These are phyloP conservation scores for Aspergillus intermedius DNA, from an alignment of 2,329 filamentous ascomycete genomes.

Conservation along the genomic window DNA sequence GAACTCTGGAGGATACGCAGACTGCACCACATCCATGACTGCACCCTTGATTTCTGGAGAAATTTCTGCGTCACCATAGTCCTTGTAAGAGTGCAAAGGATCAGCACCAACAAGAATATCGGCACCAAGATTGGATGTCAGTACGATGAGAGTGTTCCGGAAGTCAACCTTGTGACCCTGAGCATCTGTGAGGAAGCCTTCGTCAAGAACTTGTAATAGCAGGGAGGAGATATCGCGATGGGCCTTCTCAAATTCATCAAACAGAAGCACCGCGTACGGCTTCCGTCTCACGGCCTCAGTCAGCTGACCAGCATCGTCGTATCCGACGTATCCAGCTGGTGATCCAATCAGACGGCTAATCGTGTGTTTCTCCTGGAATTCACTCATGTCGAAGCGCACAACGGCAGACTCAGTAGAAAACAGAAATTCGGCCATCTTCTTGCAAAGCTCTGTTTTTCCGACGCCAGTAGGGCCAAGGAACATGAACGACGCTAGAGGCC, in stretches of 20 bases:
- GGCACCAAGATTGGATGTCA: slow-evolving; percentile 92
- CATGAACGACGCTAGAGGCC: slow-evolving; percentile 91
- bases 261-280: slow-evolving; percentile 87
- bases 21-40: slow-evolving; percentile 81
- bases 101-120: slow-evolving; percentile 79
- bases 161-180: slow-evolving; percentile 98
- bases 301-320: slow-evolving; percentile 92
- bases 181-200: slow-evolving; percentile 89
- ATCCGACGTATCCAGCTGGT: slow-evolving; percentile 91
- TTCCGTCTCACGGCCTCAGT: slow-evolving; percentile 93
- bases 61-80: slow-evolving; percentile 61
- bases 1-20: slow-evolving; percentile 80
- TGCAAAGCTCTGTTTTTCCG: slow-evolving; percentile 95
- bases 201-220: slow-evolving; percentile 88
- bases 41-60: slow-evolving; percentile 65
- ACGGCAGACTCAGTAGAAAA: slow-evolving; percentile 90
- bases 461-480: slow-evolving; percentile 95
- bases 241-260: slow-evolving; percentile 97
- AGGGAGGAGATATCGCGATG: slow-evolving; percentile 91
- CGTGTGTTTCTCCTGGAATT: slow-evolving; percentile 96
- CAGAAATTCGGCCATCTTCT: slow-evolving; percentile 86
- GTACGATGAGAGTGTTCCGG: slow-evolving; percentile 89
- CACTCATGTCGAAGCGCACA: slow-evolving; percentile 92
- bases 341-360: slow-evolving; percentile 87
- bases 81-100: slow-evolving; percentile 56